Base-by-base conservation (phyloP, 1,139 yeast species). In the Lodderomyces beijingensis region DNA sequence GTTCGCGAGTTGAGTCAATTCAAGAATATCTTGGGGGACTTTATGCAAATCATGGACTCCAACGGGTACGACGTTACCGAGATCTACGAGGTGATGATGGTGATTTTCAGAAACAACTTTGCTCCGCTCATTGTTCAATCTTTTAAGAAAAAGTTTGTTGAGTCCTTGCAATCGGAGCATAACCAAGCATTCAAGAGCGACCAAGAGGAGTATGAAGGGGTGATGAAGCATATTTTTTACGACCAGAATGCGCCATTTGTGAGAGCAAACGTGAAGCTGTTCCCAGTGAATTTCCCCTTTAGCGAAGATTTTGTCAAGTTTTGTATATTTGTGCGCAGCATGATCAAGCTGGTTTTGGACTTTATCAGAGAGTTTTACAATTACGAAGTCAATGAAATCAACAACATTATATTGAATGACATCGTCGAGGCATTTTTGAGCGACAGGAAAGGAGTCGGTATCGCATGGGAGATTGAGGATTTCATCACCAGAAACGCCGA, bases 301-400 rank as follows among this genome's bases (percentile, higher is more conserved):
- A 86, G 96, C 38, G 85, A 85, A 38, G 79, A 87, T 43, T 89
- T 87, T 49, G 89, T 93, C 12, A 81, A 85, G 57, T 79, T 87
- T 25, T 89, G 96, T 55, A 74, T 85, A 18, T 80, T 85, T 29
- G 59, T 86, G 15, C 70, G 87, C 33, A 73, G 77, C 10, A 76
- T 83, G 32, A 28, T 34, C 6, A 70, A 74, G 25, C 77, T 77
- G 40, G 69, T 84, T 27, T 66, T 77, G 21, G 59, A 65, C 21
- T 91, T 88, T 48, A 62, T 84, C 33, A 76, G 74, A 34, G 82
- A 74, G 40, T 83, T 79, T 49, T 88, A 85, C 46, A 53, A 68
- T 43, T 60, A 65, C 37, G 73, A 68, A 56, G 51, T 58, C 44
- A 51, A 62, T 51, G 63, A 70, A 49, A 50, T 77, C 31, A 67